Conservation (phyloP, 352 stramenopile genomes). For the Plasmopara halstedii region DNA sequence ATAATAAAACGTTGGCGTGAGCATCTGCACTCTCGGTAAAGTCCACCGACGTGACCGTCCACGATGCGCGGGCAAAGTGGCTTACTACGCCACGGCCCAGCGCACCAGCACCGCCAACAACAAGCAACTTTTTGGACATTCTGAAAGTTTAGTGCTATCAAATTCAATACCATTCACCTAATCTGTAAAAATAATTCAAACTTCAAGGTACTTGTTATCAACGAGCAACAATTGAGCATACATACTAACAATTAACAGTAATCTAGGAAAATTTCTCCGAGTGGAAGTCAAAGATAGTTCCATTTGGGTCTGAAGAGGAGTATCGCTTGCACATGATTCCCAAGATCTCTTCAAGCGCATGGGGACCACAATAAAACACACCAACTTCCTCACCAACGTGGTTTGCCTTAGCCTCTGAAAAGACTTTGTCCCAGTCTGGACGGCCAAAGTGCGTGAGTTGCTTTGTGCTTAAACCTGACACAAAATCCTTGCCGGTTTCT, state of each 20-base stretch:
- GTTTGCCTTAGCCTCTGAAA: constrained; percentile 35
- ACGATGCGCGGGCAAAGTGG: constrained; percentile 53
- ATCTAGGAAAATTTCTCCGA: constrained; percentile 77
- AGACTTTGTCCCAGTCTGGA: constrained; percentile 79
- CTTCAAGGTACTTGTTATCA: no score
- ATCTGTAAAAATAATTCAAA: no score
- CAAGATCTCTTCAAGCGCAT: constrained; percentile 70
- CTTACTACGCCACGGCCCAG: constrained; percentile 61
- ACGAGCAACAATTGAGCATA: no score
- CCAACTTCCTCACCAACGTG: constrained; percentile 68
- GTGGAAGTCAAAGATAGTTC: constrained; percentile 77
- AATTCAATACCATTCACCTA: no score
- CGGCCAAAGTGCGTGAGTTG: constrained; percentile 80
- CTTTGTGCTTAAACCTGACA: constrained; percentile 72
- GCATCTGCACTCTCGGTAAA: constrained; percentile 58
- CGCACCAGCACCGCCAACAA: constrained; percentile 66
- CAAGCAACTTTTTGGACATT: constrained; percentile 59
- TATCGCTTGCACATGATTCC: constrained; percentile 62
- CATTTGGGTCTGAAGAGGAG: constrained; percentile 39
- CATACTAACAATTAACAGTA: background rate
- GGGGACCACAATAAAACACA: constrained; percentile 84
- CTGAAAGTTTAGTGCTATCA: no score
- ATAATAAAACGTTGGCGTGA: constrained; percentile 37
- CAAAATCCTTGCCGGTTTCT: constrained; percentile 66
- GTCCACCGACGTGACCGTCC: constrained; percentile 65